Evolutionary conservation across 73 alveolate species (phyloP).

Genomic region (Symbiodinium natans): DNA sequence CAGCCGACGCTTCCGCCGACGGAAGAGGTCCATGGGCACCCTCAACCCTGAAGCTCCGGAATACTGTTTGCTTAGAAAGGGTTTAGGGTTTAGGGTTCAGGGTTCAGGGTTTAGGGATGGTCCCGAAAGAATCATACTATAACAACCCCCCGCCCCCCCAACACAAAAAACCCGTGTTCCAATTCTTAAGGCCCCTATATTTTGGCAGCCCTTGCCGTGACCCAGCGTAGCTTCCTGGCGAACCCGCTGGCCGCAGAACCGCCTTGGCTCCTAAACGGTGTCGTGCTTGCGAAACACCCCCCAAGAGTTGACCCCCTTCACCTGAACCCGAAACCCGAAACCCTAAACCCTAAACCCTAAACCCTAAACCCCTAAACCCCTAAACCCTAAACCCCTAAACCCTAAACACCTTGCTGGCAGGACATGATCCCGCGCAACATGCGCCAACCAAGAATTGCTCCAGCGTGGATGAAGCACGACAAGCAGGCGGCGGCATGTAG

Average conservation of each 20-base stretch:
- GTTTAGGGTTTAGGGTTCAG: background rate
- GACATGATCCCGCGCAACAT: constrained; percentile 56
- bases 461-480: constrained; percentile 93
- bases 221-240: too few species aligned
- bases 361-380: background rate
- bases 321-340: too few species aligned
- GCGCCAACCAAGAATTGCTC: constrained; percentile 70
- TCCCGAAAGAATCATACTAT: too few species aligned
- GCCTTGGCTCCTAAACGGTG: too few species aligned
- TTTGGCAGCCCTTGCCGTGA: too few species aligned
- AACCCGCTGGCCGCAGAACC: too few species aligned
- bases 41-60: background rate
- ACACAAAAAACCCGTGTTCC: too few species aligned
- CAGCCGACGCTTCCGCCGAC: constrained; percentile 25
- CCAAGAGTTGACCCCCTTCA: too few species aligned
- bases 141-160: too few species aligned
- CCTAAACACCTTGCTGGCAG: background rate
- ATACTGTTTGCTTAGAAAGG: background rate
- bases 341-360: background rate
- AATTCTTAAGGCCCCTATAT: too few species aligned
- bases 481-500: constrained; percentile 51
- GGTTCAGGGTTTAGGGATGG: too few species aligned
- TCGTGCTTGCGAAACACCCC: too few species aligned
- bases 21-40: background rate
- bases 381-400: background rate